Evolutionary conservation across 169 alveolate species (phyloP), one percentile per base, ranked within the genome.

Genomic region (Neospora caninum): DNA sequence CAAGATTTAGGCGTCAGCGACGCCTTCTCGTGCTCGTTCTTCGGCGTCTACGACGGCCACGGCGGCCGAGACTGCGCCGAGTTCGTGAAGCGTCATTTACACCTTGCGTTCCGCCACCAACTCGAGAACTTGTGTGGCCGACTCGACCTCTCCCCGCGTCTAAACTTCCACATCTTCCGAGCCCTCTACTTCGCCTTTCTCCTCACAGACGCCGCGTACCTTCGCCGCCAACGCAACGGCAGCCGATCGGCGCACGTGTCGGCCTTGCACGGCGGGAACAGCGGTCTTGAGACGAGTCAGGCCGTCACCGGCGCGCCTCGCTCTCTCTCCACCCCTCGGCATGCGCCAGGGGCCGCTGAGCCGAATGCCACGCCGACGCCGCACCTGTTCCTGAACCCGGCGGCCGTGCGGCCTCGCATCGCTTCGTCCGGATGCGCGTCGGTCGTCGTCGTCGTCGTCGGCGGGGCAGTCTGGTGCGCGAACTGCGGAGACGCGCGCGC

Each of bases 401-500:
- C 22, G 58, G 58, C 58, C 58, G n/a, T n/a, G n/a, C 58, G 13
- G 58, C 58, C 58, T 49, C 58, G 58, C 13, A 4, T 13, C 58
- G 13, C 22, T 49, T 49, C 83, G 67, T 96, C 98, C 91, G 99
- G 99, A 43, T 95, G 98, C 80, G 97, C 99, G 9, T 97, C 98
- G 10, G 97, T 98, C 39, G 98, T 97, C 27, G 97, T 97, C 49
- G 97, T 97, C 42, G 94, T 98, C 70, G 88, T 97, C 80, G 97
- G 94, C 39, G 98, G 97, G 0, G 95, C 93, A 67, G 41, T 95
- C 58, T 97, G 95, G 43, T 96, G 95, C 82, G 99, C 99, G 38
- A 99, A 99, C 96, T 99, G 99, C 80, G 99, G 99, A 18, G 99
- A 99, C 95, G 97, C 99, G 42, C 95, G 99, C 92, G 99, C 99